These are phyloP conservation scores for Phytophthora melonis DNA, from an alignment of 352 stramenopile species.

Conservation along the genomic window DNA sequence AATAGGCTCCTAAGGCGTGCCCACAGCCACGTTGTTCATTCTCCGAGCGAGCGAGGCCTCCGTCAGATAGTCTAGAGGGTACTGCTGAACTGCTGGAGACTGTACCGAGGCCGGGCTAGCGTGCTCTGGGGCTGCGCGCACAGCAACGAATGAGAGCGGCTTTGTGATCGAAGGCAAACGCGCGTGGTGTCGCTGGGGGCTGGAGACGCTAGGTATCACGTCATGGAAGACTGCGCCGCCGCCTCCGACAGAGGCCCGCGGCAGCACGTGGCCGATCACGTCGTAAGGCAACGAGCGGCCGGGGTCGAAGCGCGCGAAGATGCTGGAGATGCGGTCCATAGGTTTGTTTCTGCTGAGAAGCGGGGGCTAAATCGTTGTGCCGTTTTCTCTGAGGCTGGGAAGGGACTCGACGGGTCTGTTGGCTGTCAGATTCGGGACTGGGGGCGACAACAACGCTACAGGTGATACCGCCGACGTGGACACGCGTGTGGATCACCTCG, in stretches of 20 bases:
- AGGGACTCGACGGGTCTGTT: not conserved
- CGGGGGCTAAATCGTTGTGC: not conserved
- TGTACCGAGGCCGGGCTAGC: not conserved
- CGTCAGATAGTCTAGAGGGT: slow-evolving; percentile 10
- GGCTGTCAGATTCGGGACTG: slow-evolving; percentile 9
- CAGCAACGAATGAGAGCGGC: not conserved
- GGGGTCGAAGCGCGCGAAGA: slow-evolving; percentile 34
- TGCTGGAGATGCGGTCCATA: slow-evolving; percentile 35
- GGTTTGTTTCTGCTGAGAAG: not conserved
- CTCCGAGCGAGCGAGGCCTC: slow-evolving; percentile 17
- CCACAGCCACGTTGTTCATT: slow-evolving; percentile 6
- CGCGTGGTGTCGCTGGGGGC: not conserved
- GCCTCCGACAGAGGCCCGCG: slow-evolving; percentile 14
- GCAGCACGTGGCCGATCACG: slow-evolving; percentile 29
- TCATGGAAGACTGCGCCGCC: slow-evolving; percentile 2
- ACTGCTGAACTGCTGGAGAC: not conserved
- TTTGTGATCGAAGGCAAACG: not conserved
- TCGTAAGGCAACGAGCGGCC: slow-evolving; percentile 16
- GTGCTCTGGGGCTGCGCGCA: not conserved
- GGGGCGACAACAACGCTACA: slow-evolving; percentile 3
- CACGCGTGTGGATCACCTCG: slow-evolving; percentile 3
- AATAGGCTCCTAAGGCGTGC: not conserved
- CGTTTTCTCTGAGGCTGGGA: not conserved
- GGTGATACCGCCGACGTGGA: slow-evolving; percentile 18
- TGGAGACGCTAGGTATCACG: not conserved